Evolutionary conservation across 306 rosid species (phyloP).

Genomic region (Benincasa hispida): DNA sequence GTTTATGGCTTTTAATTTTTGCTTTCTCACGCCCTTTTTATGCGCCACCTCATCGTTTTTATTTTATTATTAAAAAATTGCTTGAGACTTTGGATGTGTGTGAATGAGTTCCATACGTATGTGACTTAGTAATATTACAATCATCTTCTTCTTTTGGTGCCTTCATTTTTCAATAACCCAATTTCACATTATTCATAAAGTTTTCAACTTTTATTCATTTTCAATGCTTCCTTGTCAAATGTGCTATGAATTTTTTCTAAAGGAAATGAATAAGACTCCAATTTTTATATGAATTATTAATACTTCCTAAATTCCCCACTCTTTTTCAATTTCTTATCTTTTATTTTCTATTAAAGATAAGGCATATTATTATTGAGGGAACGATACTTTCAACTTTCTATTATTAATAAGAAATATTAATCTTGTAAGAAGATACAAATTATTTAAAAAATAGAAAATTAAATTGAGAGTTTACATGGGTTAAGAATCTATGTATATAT

Average conservation of each 20-base stretch:
- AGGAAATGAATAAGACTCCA: too few species aligned
- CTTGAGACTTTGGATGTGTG: not conserved
- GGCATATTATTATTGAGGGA: too few species aligned
- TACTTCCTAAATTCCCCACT: too few species aligned
- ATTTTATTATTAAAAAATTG: not conserved
- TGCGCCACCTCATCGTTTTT: not conserved
- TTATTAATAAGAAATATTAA: too few species aligned
- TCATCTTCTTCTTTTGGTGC: not conserved
- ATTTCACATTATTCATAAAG: not conserved
- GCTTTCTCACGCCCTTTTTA: conserved; percentile 6
- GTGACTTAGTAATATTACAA: not conserved
- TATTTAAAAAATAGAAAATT: too few species aligned
- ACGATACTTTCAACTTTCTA: too few species aligned
- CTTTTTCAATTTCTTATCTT: too few species aligned
- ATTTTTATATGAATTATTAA: too few species aligned
- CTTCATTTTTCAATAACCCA: not conserved
- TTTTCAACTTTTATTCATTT: not conserved
- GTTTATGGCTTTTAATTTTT: not conserved
- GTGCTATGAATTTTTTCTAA: not conserved
- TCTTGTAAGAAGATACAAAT: too few species aligned
- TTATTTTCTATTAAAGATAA: too few species aligned
- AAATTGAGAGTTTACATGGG: too few species aligned
- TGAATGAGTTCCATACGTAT: not conserved
- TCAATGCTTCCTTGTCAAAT: not conserved
- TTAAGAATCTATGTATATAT: too few species aligned